Conservation (phyloP, 495 filamentous ascomycete species). For the Physcia stellaris region DNA sequence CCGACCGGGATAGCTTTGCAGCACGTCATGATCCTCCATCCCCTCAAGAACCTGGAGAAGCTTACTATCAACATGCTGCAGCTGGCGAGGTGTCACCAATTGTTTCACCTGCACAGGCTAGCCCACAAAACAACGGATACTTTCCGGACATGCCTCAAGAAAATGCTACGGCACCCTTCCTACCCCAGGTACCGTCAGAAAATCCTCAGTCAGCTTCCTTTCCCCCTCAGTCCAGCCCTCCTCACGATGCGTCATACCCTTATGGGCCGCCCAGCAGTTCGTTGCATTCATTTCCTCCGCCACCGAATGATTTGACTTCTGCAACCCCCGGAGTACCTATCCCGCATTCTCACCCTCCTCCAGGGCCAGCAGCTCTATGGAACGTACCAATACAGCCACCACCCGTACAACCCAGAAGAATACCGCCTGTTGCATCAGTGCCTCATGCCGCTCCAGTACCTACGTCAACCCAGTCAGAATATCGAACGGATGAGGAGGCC, state of each 20-base stretch:
- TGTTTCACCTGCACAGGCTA: constrained; percentile 16
- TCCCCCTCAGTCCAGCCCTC: constrained; percentile 12
- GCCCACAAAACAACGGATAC: constrained; percentile 37
- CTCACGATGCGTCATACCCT: constrained; percentile 9
- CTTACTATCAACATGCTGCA: constrained; percentile 14
- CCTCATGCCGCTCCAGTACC: background rate
- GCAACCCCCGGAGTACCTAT: background rate
- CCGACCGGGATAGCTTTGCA: constrained; percentile 19
- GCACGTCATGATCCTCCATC: no score
- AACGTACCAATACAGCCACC: background rate
- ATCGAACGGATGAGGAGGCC: constrained; percentile 51
- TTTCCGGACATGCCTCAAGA: constrained; percentile 32
- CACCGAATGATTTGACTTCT: constrained; percentile 11
- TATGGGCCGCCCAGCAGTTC: constrained; percentile 13
- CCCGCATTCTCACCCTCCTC: background rate
- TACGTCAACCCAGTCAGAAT: background rate
- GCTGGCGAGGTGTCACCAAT: constrained; percentile 27
- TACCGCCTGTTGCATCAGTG: background rate
- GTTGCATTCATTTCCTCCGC: constrained; percentile 36
- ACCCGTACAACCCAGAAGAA: constrained; percentile 10
- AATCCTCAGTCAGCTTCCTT: constrained; percentile 1
- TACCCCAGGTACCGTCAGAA: constrained; percentile 1
- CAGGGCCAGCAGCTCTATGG: background rate
- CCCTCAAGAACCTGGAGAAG: constrained; percentile 8
- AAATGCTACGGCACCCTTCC: background rate